phyloP scores from a whole-genome alignment of 2,329 filamentous ascomycete species.

The Alternaria incomplexa region DNA sequence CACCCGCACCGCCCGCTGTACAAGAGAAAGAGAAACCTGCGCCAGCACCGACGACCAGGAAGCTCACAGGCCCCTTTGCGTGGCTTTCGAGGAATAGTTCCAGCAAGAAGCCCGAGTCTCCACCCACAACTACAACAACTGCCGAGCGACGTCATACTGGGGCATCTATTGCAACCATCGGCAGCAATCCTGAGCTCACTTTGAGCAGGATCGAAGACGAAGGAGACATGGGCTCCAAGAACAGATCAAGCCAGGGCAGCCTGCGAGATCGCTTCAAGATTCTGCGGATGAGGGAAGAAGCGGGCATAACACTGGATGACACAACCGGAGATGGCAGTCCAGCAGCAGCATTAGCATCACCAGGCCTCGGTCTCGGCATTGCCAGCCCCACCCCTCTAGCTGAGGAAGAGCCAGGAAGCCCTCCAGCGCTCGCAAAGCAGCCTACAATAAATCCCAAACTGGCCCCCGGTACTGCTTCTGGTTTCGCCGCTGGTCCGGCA shows the following conservation, averaged over 20 bases:
- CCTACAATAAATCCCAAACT: slow-evolving; percentile 71
- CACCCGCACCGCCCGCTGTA: slow-evolving; percentile 37
- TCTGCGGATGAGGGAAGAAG: slow-evolving; percentile 54
- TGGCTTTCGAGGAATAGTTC: slow-evolving; percentile 52
- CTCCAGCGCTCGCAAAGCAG: slow-evolving; percentile 56
- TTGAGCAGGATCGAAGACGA: slow-evolving; percentile 75
- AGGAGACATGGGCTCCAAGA: slow-evolving; percentile 32
- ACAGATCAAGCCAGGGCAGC: slow-evolving; percentile 48
- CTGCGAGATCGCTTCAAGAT: slow-evolving; percentile 56
- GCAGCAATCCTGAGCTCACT: slow-evolving; percentile 82
- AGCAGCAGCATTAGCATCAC: slow-evolving; percentile 51
- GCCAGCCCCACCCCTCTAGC: slow-evolving; percentile 58
- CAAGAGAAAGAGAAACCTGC: slow-evolving; percentile 42
- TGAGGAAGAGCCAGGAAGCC: slow-evolving; percentile 48
- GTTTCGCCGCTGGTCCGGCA: slow-evolving; percentile 77
- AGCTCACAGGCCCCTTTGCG: slow-evolving; percentile 69
- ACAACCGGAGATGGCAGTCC: slow-evolving; percentile 52
- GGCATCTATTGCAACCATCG: slow-evolving; percentile 78
- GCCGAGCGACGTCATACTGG: slow-evolving; percentile 72
- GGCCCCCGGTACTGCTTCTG: slow-evolving; percentile 84
- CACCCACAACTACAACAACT: slow-evolving; percentile 60
- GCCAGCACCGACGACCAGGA: slow-evolving; percentile 58
- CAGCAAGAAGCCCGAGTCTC: slow-evolving; percentile 65
- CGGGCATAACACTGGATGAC: slow-evolving; percentile 50
- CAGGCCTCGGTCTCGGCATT: slow-evolving; percentile 53